Percentiles rank a stretch among this genome's conserved stretches.
phyloP scores from a whole-genome alignment of 495 filamentous ascomycete genomes.

The Cenococcum geophilum region DNA sequence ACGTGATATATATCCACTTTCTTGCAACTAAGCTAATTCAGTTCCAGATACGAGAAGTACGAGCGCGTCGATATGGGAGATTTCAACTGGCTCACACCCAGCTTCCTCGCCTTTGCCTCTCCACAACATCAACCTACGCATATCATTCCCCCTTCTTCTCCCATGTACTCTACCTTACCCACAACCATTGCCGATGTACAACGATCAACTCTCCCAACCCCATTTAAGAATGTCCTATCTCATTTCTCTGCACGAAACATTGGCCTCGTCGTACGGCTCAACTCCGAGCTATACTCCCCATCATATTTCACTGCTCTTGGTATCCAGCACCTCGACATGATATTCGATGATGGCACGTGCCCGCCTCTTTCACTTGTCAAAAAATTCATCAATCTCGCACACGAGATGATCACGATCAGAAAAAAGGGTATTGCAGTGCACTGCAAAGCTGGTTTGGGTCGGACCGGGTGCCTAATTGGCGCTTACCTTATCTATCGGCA shows the following conservation, averaged over 20 bases:
- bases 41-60: conserved; percentile 73
- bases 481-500: conserved; percentile 96
- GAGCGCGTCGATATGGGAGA: conserved; percentile 97
- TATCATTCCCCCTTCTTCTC: conserved; percentile 61
- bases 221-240: conserved; percentile 90
- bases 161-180: conserved; percentile 65
- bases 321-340: conserved; percentile 96
- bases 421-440: conserved; percentile 91
- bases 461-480: conserved; percentile 92
- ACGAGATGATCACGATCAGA: conserved; percentile 84
- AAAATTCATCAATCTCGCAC: conserved; percentile 89
- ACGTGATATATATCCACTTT: conserved; percentile 15
- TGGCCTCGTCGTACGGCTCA: conserved; percentile 88
- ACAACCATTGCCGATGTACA: conserved; percentile 61
- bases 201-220: conserved; percentile 56
- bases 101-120: conserved; percentile 94
- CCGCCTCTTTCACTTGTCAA: conserved; percentile 77
- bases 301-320: conserved; percentile 93
- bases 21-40: conserved; percentile 16
- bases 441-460: conserved; percentile 96
- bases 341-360: conserved; percentile 97
- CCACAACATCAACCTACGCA: conserved; percentile 74
- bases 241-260: conserved; percentile 85
- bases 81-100: conserved; percentile 97
- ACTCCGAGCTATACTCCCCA: conserved; percentile 90